Evolutionary conservation across 2,329 filamentous ascomycete genomes (phyloP), one percentile per base, ranked within the genome.

Genomic region (Trichoderma afroharzianum): DNA sequence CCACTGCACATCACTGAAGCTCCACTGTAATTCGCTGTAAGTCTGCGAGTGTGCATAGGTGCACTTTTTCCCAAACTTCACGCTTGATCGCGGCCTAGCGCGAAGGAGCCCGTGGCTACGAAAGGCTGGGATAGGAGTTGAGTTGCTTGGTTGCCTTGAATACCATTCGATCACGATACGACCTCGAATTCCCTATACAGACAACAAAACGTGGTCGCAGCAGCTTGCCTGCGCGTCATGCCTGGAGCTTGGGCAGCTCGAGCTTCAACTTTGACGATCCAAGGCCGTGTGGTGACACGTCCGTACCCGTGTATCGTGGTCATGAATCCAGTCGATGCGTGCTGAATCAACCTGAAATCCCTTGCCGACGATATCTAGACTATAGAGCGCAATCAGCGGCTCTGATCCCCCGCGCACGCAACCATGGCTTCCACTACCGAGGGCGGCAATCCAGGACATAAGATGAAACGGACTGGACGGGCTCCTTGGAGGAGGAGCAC

Each of bases 381-480:
- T 66, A 18, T 18, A 9, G 21, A 36, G 63, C 47, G 8, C 8
- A 18, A 14, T 33, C 24, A 9, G 28, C 33, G 39, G 64, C 64
- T 47, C 36, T 43, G 24, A 3, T 47, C 28, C 18, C 12, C 26
- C 55, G 32, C n/a, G 15, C 18, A n/a, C 55, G 12, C 18, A 15
- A 9, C 6, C 36, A 69, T 69, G 67, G 67, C 67, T 62, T 69
- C 67, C 18, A 33, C 39, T 8, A 21, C 63, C 12, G 63, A 66
- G 47, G 50, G n/a, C 43, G 36, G 39, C 39, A 63, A 61, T 24
- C 30, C 62, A 21, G 50, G 47, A 55, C 50, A 64, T 58, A 72
- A 50, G 33, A 70, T 72, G 66, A 73, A 74, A 47, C 73, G 72
- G 4, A 74, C 64, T 28, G 70, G 58, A 58, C 58, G 57, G n/a